Conservation (phyloP, 345 rosid species). For the Triadica sebifera region DNA sequence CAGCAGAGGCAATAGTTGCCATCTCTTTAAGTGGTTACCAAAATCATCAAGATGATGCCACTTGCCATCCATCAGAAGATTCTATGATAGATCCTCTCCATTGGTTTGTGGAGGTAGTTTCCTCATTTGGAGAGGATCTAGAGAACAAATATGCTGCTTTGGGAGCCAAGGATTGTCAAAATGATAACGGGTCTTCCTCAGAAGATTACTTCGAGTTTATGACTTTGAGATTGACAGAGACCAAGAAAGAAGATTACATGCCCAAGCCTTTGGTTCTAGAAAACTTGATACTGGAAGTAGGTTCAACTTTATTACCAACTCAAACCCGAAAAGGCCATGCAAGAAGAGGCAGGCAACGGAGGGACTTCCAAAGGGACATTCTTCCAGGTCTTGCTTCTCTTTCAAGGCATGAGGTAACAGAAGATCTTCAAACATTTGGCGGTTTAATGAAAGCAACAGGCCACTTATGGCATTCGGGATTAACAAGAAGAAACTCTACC, state of each 20-base stretch:
- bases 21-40: slow-evolving; percentile 46
- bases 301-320: slow-evolving; percentile 31
- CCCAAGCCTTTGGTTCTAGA: slow-evolving; percentile 74
- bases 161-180: slow-evolving; percentile 31
- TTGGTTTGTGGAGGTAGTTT: slow-evolving; percentile 73
- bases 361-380: slow-evolving; percentile 98
- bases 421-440: slow-evolving; percentile 88
- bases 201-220: slow-evolving; percentile 82
- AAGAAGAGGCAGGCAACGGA: slow-evolving; percentile 90
- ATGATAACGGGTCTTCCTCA: slow-evolving; percentile 36
- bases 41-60: slow-evolving; percentile 34
- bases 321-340: slow-evolving; percentile 69
- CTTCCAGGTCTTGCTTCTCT: slow-evolving; percentile 88
- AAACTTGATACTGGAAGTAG: slow-evolving; percentile 46
- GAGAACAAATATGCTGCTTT: slow-evolving; percentile 42
- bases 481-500: slow-evolving; percentile 66
- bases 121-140: slow-evolving; percentile 48
- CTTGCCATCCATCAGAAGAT: slow-evolving; percentile 33
- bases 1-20: slow-evolving; percentile 77
- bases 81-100: slow-evolving; percentile 44
- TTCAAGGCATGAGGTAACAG: slow-evolving; percentile 85
- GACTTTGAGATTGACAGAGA: slow-evolving; percentile 61
- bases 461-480: slow-evolving; percentile 60
- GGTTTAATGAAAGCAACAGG: slow-evolving; percentile 85
- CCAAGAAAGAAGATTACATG: slow-evolving; percentile 78